Percentiles rank a stretch among this genome's conserved stretches.
Evolutionary conservation across 2,329 filamentous ascomycete genomes (phyloP).

Genomic region (Clonostachys solani): DNA sequence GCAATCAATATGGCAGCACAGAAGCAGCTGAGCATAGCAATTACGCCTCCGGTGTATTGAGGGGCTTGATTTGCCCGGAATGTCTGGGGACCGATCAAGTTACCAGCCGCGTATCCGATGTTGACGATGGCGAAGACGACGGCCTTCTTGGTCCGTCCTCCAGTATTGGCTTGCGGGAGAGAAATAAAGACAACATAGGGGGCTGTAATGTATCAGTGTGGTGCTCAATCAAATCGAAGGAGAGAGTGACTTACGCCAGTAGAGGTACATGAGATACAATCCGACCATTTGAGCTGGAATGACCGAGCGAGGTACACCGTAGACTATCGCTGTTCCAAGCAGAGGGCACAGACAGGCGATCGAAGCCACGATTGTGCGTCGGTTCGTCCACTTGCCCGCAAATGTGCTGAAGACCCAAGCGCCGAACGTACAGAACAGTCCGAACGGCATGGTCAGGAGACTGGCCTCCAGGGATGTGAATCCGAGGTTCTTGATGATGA

Average conservation of each 20-base stretch:
- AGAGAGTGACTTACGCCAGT: slow-evolving; percentile 1
- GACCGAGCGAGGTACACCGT: not conserved
- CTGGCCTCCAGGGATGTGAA: slow-evolving; percentile 61
- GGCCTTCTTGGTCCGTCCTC: not conserved
- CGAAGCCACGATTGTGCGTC: not conserved
- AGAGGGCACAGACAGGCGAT: not conserved
- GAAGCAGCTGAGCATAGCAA: not conserved
- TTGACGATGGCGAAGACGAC: not conserved
- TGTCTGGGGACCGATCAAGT: not conserved
- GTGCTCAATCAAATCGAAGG: not conserved
- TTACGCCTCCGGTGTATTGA: not conserved
- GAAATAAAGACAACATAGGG: not conserved
- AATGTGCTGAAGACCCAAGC: slow-evolving; percentile 1
- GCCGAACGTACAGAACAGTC: slow-evolving; percentile 58
- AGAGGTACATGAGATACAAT: slow-evolving; percentile 1
- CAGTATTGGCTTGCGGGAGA: not conserved
- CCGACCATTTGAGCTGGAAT: not conserved
- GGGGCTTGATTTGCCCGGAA: not conserved
- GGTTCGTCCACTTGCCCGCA: not conserved
- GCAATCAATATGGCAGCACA: not conserved
- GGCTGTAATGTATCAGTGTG: not conserved
- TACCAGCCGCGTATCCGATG: not conserved
- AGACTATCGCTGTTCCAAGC: slow-evolving; percentile 1
- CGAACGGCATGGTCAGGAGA: slow-evolving; percentile 71
- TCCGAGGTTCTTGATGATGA: slow-evolving; percentile 69